These are phyloP conservation scores for Pleurotus salmoneostramineus DNA, from an alignment of 768 basidiomycete species.

Conservation along the genomic window DNA sequence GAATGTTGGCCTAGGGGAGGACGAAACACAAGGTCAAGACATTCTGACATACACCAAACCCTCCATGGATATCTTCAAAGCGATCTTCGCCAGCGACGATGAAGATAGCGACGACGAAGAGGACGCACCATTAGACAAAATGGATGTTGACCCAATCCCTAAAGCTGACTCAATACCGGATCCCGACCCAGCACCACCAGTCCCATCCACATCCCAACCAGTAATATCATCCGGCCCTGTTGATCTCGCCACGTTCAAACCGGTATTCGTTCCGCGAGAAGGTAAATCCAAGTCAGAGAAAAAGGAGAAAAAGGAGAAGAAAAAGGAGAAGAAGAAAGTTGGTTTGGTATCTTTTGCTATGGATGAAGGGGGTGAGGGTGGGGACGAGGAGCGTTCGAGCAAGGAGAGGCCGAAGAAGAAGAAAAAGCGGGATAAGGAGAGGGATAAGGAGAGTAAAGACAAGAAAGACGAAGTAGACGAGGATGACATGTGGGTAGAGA, in stretches of 20 bases:
- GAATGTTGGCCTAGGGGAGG: constrained; percentile 89
- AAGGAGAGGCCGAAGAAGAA: constrained; percentile 40
- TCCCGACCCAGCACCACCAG: constrained; percentile 8
- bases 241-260: constrained; percentile 78
- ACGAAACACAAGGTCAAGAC: constrained; percentile 84
- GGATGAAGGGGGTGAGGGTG: constrained; percentile 47
- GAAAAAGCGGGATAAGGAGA: constrained; percentile 38
- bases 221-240: constrained; percentile 14
- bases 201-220: constrained; percentile 18
- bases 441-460: not conserved
- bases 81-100: constrained; percentile 94
- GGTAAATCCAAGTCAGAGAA: constrained; percentile 39
- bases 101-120: constrained; percentile 80
- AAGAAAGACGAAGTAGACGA: constrained; percentile 25
- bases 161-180: constrained; percentile 8
- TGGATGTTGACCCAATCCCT: constrained; percentile 15
- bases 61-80: constrained; percentile 91
- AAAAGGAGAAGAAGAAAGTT: constrained; percentile 34
- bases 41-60: constrained; percentile 88
- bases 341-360: constrained; percentile 74
- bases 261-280: constrained; percentile 77
- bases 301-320: constrained; percentile 51
- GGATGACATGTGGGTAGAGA: constrained; percentile 70
- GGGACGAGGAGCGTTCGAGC: constrained; percentile 28
- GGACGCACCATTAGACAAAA: constrained; percentile 19